phyloP scores from a whole-genome alignment of 2,329 filamentous ascomycete species.

The Xylaria sp. region DNA sequence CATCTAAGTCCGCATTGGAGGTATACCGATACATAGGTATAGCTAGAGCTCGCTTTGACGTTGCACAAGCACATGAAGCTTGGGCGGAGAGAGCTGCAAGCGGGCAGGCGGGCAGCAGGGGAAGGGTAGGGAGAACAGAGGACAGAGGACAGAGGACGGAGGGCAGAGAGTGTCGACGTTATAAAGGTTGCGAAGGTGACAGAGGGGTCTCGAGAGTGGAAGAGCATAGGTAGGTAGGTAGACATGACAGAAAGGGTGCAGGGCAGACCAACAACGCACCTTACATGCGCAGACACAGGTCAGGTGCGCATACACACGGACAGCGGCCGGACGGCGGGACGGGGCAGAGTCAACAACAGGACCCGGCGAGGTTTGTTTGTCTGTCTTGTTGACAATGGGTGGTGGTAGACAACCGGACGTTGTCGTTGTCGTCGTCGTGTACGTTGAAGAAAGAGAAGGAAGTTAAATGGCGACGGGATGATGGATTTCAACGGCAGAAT shows the following conservation, averaged over 20 bases:
- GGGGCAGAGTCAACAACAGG: not conserved
- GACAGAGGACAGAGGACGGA: not conserved
- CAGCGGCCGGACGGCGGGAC: not conserved
- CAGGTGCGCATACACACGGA: slow-evolving; percentile 5
- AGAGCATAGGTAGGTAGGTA: not conserved
- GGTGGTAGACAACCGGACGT: not conserved
- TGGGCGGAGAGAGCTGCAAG: slow-evolving; percentile 18
- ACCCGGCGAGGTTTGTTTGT: too few species aligned
- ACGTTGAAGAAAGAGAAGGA: not conserved
- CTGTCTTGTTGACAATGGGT: not conserved
- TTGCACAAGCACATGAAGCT: slow-evolving; percentile 9
- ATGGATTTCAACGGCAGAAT: not conserved
- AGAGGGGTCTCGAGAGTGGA: too few species aligned
- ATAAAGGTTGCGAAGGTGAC: too few species aligned
- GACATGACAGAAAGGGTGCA: not conserved
- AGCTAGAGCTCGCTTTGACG: slow-evolving; percentile 3
- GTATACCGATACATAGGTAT: slow-evolving; percentile 4
- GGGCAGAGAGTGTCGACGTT: not conserved
- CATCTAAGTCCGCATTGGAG: not conserved
- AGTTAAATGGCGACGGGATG: not conserved
- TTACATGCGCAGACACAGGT: slow-evolving; percentile 15
- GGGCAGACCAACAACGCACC: slow-evolving; percentile 20
- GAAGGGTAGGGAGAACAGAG: slow-evolving; percentile 10
- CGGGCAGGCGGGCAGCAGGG: not conserved
- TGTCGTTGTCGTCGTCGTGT: not conserved